Evolutionary conservation across 140 eudicot species (phyloP), one percentile per base, ranked within the genome.

Genomic region (Erigeron philadelphicus): DNA sequence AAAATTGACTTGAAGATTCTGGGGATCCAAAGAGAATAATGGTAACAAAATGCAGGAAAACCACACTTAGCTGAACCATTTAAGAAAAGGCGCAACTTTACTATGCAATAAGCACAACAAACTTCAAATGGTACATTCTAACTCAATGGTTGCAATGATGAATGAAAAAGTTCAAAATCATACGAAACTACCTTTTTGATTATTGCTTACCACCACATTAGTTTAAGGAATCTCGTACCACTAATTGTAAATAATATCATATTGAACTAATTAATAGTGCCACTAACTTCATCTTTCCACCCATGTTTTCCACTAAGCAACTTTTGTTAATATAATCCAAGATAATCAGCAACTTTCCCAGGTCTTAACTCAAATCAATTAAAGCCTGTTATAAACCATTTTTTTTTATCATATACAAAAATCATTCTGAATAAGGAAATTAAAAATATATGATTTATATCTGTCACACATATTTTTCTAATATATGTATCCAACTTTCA

Each of bases 241-340:
- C 59, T 68, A 63, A 67, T 59, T 48, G 47, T 48, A 35, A 58
- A 38, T 44, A 2, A 31, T 45, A 13, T 75, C 19, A 59, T 18
- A 75, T 41, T 67, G 31, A 66, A 56, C 61, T 68, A 75, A 58
- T 46, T 43, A 58, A 48, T 45, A 49, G 57, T 47, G 12, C 64
- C 70, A 67, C 79, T 61, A 68, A 59, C 47, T 40, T 68, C 56
- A 59, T 47, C 59, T 48, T 23, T 68, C 79, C 73, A 74, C 70
- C 64, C 62, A 58, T 75, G 75, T 68, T 68, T 75, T 65, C 80
- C 75, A 76, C 75, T 76, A 76, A 75, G 6, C 47, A 60, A 18
- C 80, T 60, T 76, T 76, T 68, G 12, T 35, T 49, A 18, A 63
- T 49, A 48, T 17, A 60, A 41, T 48, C 46, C 15, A 68, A 65